Evolutionary conservation across 441 rosid species (phyloP).

Genomic region (Melastoma candidum): DNA sequence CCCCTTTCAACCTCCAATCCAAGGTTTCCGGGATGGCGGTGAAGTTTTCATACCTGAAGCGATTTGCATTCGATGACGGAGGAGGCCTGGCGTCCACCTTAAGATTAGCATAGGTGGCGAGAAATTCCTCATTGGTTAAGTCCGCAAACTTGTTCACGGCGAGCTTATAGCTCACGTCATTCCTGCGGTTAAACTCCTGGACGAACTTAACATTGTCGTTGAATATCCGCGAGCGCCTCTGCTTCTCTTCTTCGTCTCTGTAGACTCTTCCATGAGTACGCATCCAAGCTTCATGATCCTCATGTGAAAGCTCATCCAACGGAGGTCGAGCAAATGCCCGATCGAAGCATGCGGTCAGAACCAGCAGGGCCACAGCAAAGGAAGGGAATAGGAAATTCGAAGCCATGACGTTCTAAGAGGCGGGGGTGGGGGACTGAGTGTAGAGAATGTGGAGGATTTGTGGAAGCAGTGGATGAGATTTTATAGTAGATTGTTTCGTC

Average conservation of each 20-base stretch:
- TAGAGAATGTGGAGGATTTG: no score
- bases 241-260: constrained; percentile 23
- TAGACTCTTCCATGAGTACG: constrained; percentile 23
- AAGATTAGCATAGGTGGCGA: constrained; percentile 16
- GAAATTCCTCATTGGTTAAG: constrained; percentile 26
- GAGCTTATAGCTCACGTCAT: constrained; percentile 20
- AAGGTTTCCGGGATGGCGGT: constrained; percentile 15
- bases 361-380: no score
- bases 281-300: constrained; percentile 38
- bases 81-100: neutral
- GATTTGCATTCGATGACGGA: neutral
- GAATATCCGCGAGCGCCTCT: constrained; percentile 26
- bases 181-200: constrained; percentile 18
- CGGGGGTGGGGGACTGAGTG: no score
- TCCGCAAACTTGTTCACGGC: constrained; percentile 29
- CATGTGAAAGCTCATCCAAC: neutral
- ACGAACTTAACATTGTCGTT: constrained; percentile 23
- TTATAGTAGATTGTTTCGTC: no score
- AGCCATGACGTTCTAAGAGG: no score
- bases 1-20: constrained; percentile 36
- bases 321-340: no score
- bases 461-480: no score
- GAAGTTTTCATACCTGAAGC: constrained; percentile 18
- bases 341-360: no score
- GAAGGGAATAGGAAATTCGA: no score